A percentile compares a stretch with the other conserved stretches of the same genome.
Conservation (phyloP, 306 rosid species). For the Parietaria judaica region DNA sequence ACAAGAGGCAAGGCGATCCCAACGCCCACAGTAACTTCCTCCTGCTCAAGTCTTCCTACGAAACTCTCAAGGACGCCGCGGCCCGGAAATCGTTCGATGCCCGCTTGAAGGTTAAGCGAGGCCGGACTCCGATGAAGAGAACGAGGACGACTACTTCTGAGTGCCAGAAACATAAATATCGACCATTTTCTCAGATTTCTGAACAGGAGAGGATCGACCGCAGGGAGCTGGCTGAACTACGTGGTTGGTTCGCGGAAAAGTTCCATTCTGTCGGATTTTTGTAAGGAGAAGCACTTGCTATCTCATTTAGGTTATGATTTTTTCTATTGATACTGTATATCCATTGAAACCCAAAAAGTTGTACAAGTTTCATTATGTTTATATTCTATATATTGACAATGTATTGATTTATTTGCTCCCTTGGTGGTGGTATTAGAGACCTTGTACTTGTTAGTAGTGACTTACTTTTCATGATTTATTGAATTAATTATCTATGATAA, state of each 20-base stretch:
- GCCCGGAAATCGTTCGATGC: constrained; percentile 76
- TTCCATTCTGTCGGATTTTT: too few relatives aligned
- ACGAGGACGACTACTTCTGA: constrained; percentile 86
- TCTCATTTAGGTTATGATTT: too few relatives aligned
- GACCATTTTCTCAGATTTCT: constrained; percentile 42
- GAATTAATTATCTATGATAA: too few relatives aligned
- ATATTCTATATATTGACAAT: too few relatives aligned
- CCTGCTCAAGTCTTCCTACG: constrained; percentile 62
- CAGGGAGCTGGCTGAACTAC: constrained; percentile 66
- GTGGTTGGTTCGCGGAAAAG: constrained; percentile 41
- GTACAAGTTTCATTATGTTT: too few relatives aligned
- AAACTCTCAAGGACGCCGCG: constrained; percentile 68
- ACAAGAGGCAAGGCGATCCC: constrained; percentile 79
- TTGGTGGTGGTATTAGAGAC: too few relatives aligned
- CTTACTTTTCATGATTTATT: too few relatives aligned
- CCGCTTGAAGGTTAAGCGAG: constrained; percentile 58
- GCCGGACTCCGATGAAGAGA: constrained; percentile 68
- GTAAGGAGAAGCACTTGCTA: too few relatives aligned
- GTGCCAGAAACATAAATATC: constrained; percentile 33
- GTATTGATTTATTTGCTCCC: too few relatives aligned
- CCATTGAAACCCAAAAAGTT: too few relatives aligned
- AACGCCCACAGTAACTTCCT: constrained; percentile 62
- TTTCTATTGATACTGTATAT: too few relatives aligned
- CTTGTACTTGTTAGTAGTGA: too few relatives aligned
- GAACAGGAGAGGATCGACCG: constrained; percentile 68